phyloP scores from a whole-genome alignment of 257 asterid genomes.

The Solanum ahanhuiri region DNA sequence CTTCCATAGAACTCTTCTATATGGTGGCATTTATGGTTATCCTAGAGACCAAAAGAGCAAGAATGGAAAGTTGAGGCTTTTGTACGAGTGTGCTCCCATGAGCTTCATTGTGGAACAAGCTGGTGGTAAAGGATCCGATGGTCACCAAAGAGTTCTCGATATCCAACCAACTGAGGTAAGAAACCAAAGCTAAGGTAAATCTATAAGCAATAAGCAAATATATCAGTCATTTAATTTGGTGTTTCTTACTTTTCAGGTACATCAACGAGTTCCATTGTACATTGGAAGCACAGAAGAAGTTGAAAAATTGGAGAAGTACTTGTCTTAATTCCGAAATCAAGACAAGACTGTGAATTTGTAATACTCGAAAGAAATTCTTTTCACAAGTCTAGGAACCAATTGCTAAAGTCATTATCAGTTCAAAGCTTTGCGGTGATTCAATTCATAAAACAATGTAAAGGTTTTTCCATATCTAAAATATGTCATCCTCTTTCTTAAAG shows the following conservation, averaged over 20 bases:
- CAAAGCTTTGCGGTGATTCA: not conserved
- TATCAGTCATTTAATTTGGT: not conserved
- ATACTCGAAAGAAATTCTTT: not conserved
- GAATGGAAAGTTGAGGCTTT: conserved; percentile 80
- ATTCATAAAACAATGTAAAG: not conserved
- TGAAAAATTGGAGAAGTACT: conserved; percentile 77
- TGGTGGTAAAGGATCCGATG: conserved; percentile 92
- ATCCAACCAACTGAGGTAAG: conserved; percentile 79
- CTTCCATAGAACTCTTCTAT: conserved; percentile 65
- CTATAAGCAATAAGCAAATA: not conserved
- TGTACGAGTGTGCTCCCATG: conserved; percentile 98
- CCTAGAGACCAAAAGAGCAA: conserved; percentile 76
- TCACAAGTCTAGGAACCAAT: not conserved
- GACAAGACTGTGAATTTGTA: not conserved
- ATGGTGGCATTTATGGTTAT: conserved; percentile 90
- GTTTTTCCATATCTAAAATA: not conserved
- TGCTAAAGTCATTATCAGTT: not conserved
- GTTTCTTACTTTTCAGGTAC: conserved; percentile 36
- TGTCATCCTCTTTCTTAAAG: not conserved
- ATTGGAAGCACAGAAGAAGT: conserved; percentile 88
- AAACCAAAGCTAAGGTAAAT: conserved; percentile 6
- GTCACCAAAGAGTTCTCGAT: conserved; percentile 64
- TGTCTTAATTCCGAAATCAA: conserved; percentile 29
- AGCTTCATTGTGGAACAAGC: conserved; percentile 96
- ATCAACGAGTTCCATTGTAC: conserved; percentile 80